Conservation (phyloP, 208 protist genomes). For the Crithidia expoeki region DNA sequence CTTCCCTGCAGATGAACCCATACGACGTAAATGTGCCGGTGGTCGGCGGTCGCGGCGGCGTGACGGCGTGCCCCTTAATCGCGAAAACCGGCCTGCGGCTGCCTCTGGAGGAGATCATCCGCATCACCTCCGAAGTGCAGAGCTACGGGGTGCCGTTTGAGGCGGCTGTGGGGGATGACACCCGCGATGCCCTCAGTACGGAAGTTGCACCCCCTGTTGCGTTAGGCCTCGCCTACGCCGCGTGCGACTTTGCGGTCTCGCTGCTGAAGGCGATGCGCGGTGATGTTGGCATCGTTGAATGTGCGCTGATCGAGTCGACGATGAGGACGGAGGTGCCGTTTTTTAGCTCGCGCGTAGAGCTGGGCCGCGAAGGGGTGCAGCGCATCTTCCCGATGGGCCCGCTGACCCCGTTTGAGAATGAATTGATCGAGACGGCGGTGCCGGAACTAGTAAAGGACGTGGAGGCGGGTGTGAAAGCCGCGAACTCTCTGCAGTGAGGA, state of each 20-base stretch:
- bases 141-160: conserved; percentile 49
- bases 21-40: conserved; percentile 88
- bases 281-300: conserved; percentile 83
- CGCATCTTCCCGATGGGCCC: conserved; percentile 62
- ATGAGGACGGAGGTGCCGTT: conserved; percentile 69
- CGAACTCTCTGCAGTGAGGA: conserved; percentile 13
- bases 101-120: conserved; percentile 53
- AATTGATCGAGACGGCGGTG: conserved; percentile 77
- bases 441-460: conserved; percentile 83
- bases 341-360: conserved; percentile 84
- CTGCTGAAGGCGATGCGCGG: conserved; percentile 80
- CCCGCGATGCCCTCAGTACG: conserved; percentile 33
- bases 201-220: conserved; percentile 40
- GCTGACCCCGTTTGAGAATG: conserved; percentile 67
- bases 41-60: conserved; percentile 93
- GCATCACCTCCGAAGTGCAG: conserved; percentile 63
- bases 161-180: conserved; percentile 7
- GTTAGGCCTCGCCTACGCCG: conserved; percentile 70
- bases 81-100: conserved; percentile 79
- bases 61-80: conserved; percentile 91
- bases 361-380: conserved; percentile 84
- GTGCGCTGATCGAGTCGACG: conserved; percentile 74
- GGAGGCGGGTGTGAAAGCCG: conserved; percentile 61
- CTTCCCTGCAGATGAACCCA: conserved; percentile 68
- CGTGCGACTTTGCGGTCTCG: conserved; percentile 66